Evolutionary conservation across 1,284 basidiomycete genomes (phyloP), one percentile per base, ranked within the genome.

Genomic region (Sparassis latifolia): DNA sequence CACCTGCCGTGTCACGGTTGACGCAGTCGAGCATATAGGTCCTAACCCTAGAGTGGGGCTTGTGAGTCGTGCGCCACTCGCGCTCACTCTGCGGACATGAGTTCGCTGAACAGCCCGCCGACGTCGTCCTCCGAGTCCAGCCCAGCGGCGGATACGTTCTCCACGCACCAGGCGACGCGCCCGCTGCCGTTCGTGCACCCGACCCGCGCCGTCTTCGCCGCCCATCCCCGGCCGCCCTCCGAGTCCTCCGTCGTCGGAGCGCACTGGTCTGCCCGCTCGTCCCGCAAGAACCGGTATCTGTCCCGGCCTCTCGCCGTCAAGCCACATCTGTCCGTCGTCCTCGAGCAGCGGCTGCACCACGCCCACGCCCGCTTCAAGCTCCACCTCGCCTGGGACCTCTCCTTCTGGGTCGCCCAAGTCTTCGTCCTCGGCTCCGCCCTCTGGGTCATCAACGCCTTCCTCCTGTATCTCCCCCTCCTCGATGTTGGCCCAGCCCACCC

Each of bases 381-480:
- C 20, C 58, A 56, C 42, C 53, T 62, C 9, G 51, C 49, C 7
- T 61, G 58, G 58, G 62, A 62, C 48, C 47, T 65, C 9, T 62
- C 63, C 12, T 62, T 63, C 52, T 66, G 64, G 62, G 58, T 63
- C 3, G 64, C 64, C 3, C 49, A 67, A 28, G 50, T 66, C 7
- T 66, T 69, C 50, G 57, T 66, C 2, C 58, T 69, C 35, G 63
- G 66, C 9, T 64, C 64, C 3, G 60, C 63, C 33, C 55, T 57
- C 7, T 62, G 65, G 62, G 59, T 80, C n/a, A 63, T 78, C 35
- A 81, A 82, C 58, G 80, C 78, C 10, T 80, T 80, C 56, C 61
- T 74, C 38, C 70, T 73, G 3, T 79, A 76, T 58, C 70, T 80
- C 2, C 80, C 80, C 0, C 65, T 76, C 45, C 58, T 74, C 5